Evolutionary conservation across 176 grass and related monocot species (phyloP), one percentile per base, ranked within the genome.

Genomic region (Hsuehochloa calcarea): DNA sequence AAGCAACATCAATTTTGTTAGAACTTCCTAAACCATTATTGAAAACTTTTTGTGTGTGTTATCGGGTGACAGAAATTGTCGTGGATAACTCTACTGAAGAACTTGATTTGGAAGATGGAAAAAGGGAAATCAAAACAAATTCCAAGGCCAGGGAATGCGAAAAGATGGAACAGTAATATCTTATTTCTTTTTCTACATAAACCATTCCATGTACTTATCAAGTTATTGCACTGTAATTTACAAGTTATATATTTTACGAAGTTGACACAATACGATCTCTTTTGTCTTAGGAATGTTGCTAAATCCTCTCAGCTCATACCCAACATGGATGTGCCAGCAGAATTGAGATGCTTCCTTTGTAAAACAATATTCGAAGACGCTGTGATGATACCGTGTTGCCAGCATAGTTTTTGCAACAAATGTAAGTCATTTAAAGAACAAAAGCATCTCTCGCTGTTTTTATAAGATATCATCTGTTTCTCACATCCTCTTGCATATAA

Each of bases 311-410:
- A 47, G 70, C 40, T 66, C 15, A 71, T 77, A 49, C 46, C 74
- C 40, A 76, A 82, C 70, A 78, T 81, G 34, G 84, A 82, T 65
- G 25, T 72, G 49, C 88, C 88, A 79, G 77, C 71, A 22, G 88
- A 90, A 52, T 72, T 90, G 70, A 86, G 84, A 63, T 90, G 88
- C 35, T 81, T 70, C 81, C 79, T 90, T 60, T 90, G 88, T 49
- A 85, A 83, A 60, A 70, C 63, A 65, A 90, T 90, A 43, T 90
- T 86, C 16, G 78, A 87, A 45, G 79, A 87, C 15, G 79, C 88
- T 58, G 84, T 90, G 39, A 86, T 90, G 88, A 87, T 90, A 82
- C 88, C 79, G 40, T 90, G 88, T 70, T 90, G 88, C 79, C 88
- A 90, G 59, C 88, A 90, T 85, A 90, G 84, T 71, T 90, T 90